Base-by-base conservation (phyloP, 176 grass and related monocot genomes). In the Pontederia paniculata region DNA sequence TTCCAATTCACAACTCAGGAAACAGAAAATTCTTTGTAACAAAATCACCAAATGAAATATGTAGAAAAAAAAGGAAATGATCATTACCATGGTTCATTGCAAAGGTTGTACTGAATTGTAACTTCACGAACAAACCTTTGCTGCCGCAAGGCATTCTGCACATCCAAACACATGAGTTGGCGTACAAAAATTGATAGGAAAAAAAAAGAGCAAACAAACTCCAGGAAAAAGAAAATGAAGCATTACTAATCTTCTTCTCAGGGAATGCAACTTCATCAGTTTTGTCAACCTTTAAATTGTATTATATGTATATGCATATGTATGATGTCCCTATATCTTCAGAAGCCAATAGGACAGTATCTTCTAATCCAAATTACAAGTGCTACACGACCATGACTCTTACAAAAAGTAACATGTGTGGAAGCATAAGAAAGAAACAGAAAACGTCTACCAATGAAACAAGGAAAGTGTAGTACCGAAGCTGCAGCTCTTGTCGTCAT, bases 401-500 rank as follows among this genome's bases (percentile, higher is more conserved):
- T 21, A 9, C 20, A 22, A 22, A 22, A 65, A 65, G 52, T 11
- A 66, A 9, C 13, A 56, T 15, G 20, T 46, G 19, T 16, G 12
- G 17, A 68, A 56, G 23, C 21, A 18, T 17, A 42, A 54, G 17
- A 11, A 51, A 51, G 9, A 41, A 66, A 52, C 9, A 53, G 48
- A 17, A 63, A 4, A 19, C 16, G 43, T 11, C 19, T 14, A 47
- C 60, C 12, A 13, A 48, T 10, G 10, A 58, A 58, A 25, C 10
- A 15, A 16, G 23, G 66, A 69, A 61, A 70, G 28, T 37, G 7
- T 37, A 37, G 28, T 37, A 97, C 91, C 10, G 91, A 97, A 70
- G 91, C 91, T 68, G 91, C 83, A 44, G 86, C 77, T 79, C 93
- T 78, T 60, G 93, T 98, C 16, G 86, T 98, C 80, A 98, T 98